Evolutionary conservation across 208 protist species (phyloP).

Genomic region (Borovskyia barvae): DNA sequence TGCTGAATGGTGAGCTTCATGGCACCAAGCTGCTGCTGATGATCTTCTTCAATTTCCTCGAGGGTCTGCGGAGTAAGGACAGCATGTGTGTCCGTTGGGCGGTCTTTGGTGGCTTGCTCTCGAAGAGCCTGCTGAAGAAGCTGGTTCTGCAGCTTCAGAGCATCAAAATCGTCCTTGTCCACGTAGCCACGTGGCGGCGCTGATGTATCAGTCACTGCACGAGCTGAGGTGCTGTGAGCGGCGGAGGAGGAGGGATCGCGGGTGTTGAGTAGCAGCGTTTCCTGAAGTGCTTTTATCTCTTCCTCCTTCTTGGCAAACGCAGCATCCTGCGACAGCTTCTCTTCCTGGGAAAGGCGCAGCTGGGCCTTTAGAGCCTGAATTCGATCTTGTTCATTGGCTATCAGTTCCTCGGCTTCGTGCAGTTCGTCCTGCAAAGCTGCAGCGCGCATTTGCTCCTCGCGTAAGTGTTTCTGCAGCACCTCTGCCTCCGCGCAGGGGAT

Average conservation of each 20-base stretch:
- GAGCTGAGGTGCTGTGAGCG: background rate
- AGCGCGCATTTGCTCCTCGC: constrained; percentile 19
- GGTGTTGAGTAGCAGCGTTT: constrained; percentile 15
- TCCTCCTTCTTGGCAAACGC: constrained; percentile 28
- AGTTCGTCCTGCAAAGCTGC: constrained; percentile 19
- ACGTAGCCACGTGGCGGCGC: constrained; percentile 28
- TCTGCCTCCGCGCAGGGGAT: constrained; percentile 12
- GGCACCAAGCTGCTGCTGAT: constrained; percentile 63
- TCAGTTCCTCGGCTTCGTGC: constrained; percentile 26
- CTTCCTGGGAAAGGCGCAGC: constrained; percentile 32
- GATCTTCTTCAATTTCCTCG: constrained; percentile 52
- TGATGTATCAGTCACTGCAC: background rate
- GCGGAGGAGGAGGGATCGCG: background rate
- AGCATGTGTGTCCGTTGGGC: constrained; percentile 24
- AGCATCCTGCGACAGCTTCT: constrained; percentile 27
- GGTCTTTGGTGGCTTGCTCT: constrained; percentile 25
- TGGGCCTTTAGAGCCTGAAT: constrained; percentile 31
- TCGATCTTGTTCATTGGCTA: constrained; percentile 26
- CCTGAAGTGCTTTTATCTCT: constrained; percentile 41
- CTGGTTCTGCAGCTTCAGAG: constrained; percentile 51
- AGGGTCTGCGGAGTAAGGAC: constrained; percentile 37
- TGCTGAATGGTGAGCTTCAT: constrained; percentile 58
- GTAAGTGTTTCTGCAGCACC: constrained; percentile 10
- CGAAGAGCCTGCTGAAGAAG: constrained; percentile 55
- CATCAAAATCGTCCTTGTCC: constrained; percentile 61